Percentiles rank a stretch among this genome's conserved stretches.
Conservation (phyloP, 1,284 basidiomycete genomes). For the Heterobasidion annosum region DNA sequence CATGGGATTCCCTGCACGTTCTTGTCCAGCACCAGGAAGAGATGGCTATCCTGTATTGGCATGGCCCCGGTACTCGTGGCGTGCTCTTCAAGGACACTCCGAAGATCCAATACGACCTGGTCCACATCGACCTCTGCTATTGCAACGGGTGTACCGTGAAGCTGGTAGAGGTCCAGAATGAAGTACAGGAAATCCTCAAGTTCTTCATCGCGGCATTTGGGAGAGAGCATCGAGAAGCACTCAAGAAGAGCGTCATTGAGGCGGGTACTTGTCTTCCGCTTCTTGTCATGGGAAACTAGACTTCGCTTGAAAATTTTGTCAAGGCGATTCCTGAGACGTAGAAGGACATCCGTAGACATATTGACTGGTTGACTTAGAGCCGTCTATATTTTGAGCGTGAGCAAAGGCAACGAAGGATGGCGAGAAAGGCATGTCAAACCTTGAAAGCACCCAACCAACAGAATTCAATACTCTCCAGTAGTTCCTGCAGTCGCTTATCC, state of each 20-base stretch:
- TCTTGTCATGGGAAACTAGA: slow-evolving; percentile 52
- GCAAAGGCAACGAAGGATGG: not conserved
- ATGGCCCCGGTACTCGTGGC: slow-evolving; percentile 27
- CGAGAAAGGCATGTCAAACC: slow-evolving; percentile 31
- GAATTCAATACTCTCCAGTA: slow-evolving; percentile 85
- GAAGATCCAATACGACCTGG: slow-evolving; percentile 72
- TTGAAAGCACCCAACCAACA: slow-evolving; percentile 98
- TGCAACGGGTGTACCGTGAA: slow-evolving; percentile 84
- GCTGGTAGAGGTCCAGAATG: slow-evolving; percentile 88
- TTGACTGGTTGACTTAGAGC: slow-evolving; percentile 54
- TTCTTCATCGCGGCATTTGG: slow-evolving; percentile 85
- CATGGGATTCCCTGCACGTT: slow-evolving; percentile 87
- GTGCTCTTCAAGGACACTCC: slow-evolving; percentile 65
- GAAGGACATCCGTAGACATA: slow-evolving; percentile 35
- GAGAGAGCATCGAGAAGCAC: slow-evolving; percentile 78
- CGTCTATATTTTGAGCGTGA: slow-evolving; percentile 33
- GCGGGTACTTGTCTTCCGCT: slow-evolving; percentile 39
- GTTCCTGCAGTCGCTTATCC: slow-evolving; percentile 66
- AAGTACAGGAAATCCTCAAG: slow-evolving; percentile 94
- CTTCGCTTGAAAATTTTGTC: slow-evolving; percentile 69
- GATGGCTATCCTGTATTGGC: slow-evolving; percentile 49
- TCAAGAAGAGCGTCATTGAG: slow-evolving; percentile 73
- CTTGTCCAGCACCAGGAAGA: slow-evolving; percentile 89
- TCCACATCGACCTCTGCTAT: slow-evolving; percentile 91
- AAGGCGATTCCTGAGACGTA: slow-evolving; percentile 53